Conservation (phyloP, 345 rosid species). For the Brassica nigra region DNA sequence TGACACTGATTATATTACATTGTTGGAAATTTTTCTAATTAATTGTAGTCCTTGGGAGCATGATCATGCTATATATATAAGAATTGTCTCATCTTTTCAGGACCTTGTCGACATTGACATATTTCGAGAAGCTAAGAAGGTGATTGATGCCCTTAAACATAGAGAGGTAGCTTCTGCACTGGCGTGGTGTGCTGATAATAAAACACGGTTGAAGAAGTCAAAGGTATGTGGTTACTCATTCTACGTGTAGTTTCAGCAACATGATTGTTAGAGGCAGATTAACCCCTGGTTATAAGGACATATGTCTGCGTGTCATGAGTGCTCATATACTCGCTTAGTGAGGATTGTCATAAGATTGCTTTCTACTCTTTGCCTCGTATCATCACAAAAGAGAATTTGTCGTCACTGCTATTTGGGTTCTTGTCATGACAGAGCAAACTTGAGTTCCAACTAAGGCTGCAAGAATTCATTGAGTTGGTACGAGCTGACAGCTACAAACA, state of each 20-base stretch:
- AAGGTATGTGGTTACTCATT: conserved; percentile 54
- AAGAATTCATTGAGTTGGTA: conserved; percentile 91
- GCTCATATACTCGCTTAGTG: not conserved
- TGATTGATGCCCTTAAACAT: conserved; percentile 81
- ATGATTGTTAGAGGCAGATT: not conserved
- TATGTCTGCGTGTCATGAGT: too few relatives aligned
- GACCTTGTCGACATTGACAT: conserved; percentile 96
- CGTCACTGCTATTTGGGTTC: not conserved
- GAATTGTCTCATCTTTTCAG: conserved; percentile 43
- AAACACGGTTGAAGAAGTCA: conserved; percentile 90
- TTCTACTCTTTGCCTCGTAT: not conserved
- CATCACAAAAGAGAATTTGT: not conserved
- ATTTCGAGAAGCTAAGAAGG: conserved; percentile 85
- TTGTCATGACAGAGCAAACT: conserved; percentile 69
- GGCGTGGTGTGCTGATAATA: conserved; percentile 92
- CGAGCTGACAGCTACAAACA: conserved; percentile 67
- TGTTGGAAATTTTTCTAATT: too few relatives aligned
- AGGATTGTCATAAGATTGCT: not conserved
- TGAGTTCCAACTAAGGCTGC: conserved; percentile 97
- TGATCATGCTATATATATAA: not conserved
- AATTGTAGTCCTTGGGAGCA: not conserved
- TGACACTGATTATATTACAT: conserved; percentile 2
- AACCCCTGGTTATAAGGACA: not conserved
- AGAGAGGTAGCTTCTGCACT: conserved; percentile 87
- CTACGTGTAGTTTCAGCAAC: not conserved